phyloP scores from a whole-genome alignment of 1,284 basidiomycete genomes.

The Boletus sp. region DNA sequence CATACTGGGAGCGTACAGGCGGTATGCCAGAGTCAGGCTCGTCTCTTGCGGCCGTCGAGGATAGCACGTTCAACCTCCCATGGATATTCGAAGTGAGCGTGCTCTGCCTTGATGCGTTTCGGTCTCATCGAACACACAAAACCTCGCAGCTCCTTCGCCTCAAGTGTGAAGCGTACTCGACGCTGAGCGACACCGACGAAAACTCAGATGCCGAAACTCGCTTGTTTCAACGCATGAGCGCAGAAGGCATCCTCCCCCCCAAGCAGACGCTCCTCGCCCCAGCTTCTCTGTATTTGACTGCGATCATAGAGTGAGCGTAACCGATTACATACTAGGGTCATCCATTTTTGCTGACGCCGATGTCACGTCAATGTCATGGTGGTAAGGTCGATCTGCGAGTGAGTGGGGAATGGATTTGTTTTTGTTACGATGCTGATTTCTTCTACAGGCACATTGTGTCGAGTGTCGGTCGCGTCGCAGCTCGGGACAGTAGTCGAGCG shows the following conservation, averaged over 20 bases:
- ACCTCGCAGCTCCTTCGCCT: conserved; percentile 61
- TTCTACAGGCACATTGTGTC: conserved; percentile 70
- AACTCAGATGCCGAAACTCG: conserved; percentile 59
- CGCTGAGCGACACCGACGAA: conserved; percentile 77
- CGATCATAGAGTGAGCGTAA: conserved; percentile 81
- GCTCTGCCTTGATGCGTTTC: conserved; percentile 4
- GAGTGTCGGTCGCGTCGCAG: conserved; percentile 77
- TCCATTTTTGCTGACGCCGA: conserved; percentile 21
- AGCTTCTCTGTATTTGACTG: conserved; percentile 83
- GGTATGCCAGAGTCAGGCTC: conserved; percentile 36
- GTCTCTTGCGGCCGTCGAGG: conserved; percentile 40
- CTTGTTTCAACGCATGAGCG: conserved; percentile 55
- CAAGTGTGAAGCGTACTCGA: conserved; percentile 82
- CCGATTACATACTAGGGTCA: conserved; percentile 11
- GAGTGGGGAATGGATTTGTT: conserved; percentile 33
- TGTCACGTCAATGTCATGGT: conserved; percentile 18
- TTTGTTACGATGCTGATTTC: conserved; percentile 6
- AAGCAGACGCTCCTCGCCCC: conserved; percentile 65
- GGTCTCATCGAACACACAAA: conserved; percentile 7
- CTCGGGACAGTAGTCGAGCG: conserved; percentile 78
- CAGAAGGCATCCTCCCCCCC: conserved; percentile 45
- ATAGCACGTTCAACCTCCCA: conserved; percentile 58
- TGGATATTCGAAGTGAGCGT: conserved; percentile 69
- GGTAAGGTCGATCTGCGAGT: conserved; percentile 79
- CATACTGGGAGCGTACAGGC: conserved; percentile 74